Evolutionary conservation across 805 yeast genomes (phyloP), one percentile per base, ranked within the genome.

Genomic region (Candida sakaeoensis): DNA sequence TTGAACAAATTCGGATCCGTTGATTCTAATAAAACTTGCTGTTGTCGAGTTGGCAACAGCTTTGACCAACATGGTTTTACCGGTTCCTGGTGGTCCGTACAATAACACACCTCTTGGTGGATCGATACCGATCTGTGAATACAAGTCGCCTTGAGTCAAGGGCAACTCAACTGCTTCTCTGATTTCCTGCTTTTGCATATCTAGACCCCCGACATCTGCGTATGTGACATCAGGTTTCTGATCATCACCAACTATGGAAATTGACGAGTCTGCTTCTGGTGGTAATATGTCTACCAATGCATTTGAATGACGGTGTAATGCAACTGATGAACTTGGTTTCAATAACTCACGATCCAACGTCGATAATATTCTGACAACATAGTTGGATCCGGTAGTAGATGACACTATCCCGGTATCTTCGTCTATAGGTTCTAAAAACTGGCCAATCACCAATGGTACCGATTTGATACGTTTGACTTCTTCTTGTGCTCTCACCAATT

Each of bases 71-170:
- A 93, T 90, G 16, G 99, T 93, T 64, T 93, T 93, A 55, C 99
- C 99, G 1, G 99, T 93, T 61, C 99, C 99, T 35, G 99, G 99
- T 8, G 99, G 98, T n/a, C 99, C 99, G 65, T 93, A 93, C 45
- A 93, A 72, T 51, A 93, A 68, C 22, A 93, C 99, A 54, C 99
- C 99, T 51, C 98, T 81, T 47, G 99, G 99, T 14, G 99, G 99
- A 55, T 93, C 98, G 49, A 93, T 90, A 67, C 99, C 99, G 57
- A 93, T 93, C 65, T 93, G 98, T 57, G 87, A 85, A 67, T 93
- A 93, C 49, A 95, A 72, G 54, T 95, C 99, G 27, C 93, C 95
- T 61, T 93, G 98, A 12, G 95, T 85, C 55, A 93, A 75, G 9
- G 99, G 99, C 52, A 93, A 74, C 64, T 93, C 99, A 12, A 93